Evolutionary conservation across 352 stramenopile species (phyloP).

Genomic region (Thraustotheca clavata): DNA sequence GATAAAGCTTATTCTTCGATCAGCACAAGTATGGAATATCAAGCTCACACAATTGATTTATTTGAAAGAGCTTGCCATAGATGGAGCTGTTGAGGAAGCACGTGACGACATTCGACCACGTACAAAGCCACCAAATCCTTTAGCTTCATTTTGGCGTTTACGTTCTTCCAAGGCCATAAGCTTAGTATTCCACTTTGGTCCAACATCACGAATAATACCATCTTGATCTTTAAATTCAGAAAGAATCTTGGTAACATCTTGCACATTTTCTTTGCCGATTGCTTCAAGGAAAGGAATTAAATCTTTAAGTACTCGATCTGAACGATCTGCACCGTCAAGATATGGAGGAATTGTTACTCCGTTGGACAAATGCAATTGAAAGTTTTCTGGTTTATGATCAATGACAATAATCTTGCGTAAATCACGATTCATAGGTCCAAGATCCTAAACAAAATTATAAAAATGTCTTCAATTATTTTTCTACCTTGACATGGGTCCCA

Average conservation of each 20-base stretch:
- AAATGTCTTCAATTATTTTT: neutral
- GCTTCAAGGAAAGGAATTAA: constrained; percentile 82
- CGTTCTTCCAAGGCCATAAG: constrained; percentile 73
- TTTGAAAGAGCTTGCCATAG: constrained; percentile 7
- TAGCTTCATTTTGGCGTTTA: constrained; percentile 72
- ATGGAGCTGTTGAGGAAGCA: constrained; percentile 24
- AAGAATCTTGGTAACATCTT: constrained; percentile 69
- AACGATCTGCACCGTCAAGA: constrained; percentile 66
- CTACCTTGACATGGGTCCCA: constrained; percentile 67
- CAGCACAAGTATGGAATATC: too few species aligned
- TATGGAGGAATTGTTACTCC: constrained; percentile 73
- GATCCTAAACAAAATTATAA: constrained; percentile 27
- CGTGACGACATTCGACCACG: constrained; percentile 59
- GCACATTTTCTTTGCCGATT: constrained; percentile 60
- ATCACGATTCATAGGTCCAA: constrained; percentile 71
- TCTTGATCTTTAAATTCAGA: constrained; percentile 74
- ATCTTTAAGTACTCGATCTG: constrained; percentile 69
- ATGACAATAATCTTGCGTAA: constrained; percentile 74
- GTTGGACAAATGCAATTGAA: constrained; percentile 79
- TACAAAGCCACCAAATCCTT: constrained; percentile 76
- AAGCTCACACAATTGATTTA: neutral
- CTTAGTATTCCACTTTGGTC: constrained; percentile 63
- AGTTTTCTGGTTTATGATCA: constrained; percentile 70
- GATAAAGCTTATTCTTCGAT: too few species aligned
- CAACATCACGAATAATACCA: constrained; percentile 66